Percentiles rank a stretch among this genome's conserved stretches.
Conservation (phyloP, 78 protist species). For the Tieghemostelium lacteum region DNA sequence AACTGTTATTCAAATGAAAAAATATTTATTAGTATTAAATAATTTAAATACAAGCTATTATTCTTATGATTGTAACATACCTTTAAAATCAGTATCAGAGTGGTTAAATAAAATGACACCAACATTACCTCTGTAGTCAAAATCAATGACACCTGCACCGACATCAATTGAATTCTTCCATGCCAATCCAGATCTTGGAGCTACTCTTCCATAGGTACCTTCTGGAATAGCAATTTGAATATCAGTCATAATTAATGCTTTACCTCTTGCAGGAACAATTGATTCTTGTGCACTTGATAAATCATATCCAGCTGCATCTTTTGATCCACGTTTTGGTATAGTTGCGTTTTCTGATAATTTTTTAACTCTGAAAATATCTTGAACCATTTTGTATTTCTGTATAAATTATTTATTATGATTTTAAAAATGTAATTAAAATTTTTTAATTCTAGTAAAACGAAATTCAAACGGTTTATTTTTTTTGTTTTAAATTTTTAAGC, state of each 20-base stretch:
- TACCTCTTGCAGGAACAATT: constrained; percentile 83
- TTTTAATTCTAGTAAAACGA: too few relatives aligned
- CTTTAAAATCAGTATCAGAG: constrained; percentile 37
- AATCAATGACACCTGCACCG: constrained; percentile 85
- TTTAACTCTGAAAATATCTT: constrained; percentile 53
- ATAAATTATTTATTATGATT: too few relatives aligned
- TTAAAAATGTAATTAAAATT: too few relatives aligned
- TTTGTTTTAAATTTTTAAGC: too few relatives aligned
- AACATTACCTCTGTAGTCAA: constrained; percentile 87
- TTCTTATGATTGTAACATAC: not conserved
- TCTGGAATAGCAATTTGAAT: constrained; percentile 83
- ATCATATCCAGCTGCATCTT: constrained; percentile 91
- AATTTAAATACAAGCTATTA: not conserved
- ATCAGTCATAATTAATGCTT: constrained; percentile 88
- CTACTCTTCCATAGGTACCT: constrained; percentile 88
- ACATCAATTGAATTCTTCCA: constrained; percentile 87
- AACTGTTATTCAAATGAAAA: too few relatives aligned
- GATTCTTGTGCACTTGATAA: constrained; percentile 82
- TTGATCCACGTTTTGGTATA: constrained; percentile 80
- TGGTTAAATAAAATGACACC: constrained; percentile 93
- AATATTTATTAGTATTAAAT: not conserved
- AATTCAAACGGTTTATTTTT: too few relatives aligned
- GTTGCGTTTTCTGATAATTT: constrained; percentile 66
- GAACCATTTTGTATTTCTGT: not conserved
- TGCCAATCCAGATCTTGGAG: constrained; percentile 92